phyloP scores from a whole-genome alignment of 2,329 filamentous ascomycete genomes.

The Colletotrichum chrysophilum region DNA sequence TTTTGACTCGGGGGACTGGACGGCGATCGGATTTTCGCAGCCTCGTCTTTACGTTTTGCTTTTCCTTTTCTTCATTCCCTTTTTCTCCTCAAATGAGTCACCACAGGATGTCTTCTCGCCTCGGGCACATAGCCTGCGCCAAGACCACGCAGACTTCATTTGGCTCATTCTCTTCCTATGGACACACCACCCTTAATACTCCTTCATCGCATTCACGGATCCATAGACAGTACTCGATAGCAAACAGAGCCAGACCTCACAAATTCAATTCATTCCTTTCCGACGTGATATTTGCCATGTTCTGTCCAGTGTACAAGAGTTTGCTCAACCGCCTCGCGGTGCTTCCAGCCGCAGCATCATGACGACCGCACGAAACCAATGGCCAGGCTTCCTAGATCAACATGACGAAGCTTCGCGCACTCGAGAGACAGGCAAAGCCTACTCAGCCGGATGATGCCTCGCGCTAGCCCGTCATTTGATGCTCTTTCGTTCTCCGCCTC shows the following conservation, averaged over 20 bases:
- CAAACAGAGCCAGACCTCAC: background rate
- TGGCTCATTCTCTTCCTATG: background rate
- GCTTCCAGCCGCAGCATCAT: background rate
- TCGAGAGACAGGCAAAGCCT: rapidly evolving
- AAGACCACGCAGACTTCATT: background rate
- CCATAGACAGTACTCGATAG: background rate
- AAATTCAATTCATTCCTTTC: background rate
- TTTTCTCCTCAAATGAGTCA: background rate
- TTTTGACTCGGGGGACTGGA: background rate
- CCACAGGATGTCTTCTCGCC: background rate
- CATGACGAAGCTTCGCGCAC: background rate
- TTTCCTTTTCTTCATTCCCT: background rate
- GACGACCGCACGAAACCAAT: background rate
- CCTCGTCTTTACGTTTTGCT: background rate
- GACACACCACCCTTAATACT: background rate
- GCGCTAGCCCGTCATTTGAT: background rate
- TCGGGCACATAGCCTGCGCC: rapidly evolving
- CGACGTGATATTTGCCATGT: background rate
- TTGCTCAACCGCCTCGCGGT: background rate
- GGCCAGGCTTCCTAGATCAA: background rate
- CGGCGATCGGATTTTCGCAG: background rate
- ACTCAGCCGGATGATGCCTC: rapidly evolving
- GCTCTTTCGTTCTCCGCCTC: background rate
- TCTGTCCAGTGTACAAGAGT: background rate
- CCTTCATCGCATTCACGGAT: background rate